These are phyloP conservation scores for Knoxia roxburghii DNA, from an alignment of 257 asterid genomes.

Conservation along the genomic window DNA sequence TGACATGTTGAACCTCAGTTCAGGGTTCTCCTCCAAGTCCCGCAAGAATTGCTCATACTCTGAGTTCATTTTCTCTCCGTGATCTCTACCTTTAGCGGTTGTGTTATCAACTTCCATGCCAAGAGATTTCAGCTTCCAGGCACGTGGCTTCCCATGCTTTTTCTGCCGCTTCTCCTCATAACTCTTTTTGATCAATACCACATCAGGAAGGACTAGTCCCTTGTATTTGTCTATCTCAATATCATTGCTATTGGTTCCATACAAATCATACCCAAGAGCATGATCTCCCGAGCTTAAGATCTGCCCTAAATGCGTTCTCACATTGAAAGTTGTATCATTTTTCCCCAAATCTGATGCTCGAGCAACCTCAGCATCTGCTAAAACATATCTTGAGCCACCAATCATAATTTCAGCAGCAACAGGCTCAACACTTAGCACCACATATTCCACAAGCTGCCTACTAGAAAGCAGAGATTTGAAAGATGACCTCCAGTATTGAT, in stretches of 20 bases:
- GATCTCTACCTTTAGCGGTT: conserved; percentile 25
- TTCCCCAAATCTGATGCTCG: conserved; percentile 32
- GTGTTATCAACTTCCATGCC: conserved; percentile 30
- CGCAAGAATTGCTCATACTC: conserved; percentile 33
- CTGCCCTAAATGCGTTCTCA: conserved; percentile 26
- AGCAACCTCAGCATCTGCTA: conserved; percentile 33
- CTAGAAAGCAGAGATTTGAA: conserved; percentile 27
- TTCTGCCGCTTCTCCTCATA: conserved; percentile 27
- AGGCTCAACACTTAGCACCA: conserved; percentile 23
- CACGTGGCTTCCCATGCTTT: conserved; percentile 27
- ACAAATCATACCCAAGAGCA: conserved; percentile 30
- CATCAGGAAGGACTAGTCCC: conserved; percentile 20
- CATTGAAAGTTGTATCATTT: conserved; percentile 19
- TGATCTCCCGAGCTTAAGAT: conserved; percentile 26
- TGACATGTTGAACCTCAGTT: conserved; percentile 26
- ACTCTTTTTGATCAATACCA: conserved; percentile 28
- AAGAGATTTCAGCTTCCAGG: conserved; percentile 33
- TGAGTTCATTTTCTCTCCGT: conserved; percentile 23
- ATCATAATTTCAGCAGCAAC: conserved; percentile 20
- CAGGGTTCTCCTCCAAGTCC: conserved; percentile 41
- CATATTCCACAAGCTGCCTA: conserved; percentile 29
- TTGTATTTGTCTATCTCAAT: conserved; percentile 22
- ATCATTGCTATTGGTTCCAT: conserved; percentile 23
- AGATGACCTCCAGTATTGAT: conserved; percentile 28
- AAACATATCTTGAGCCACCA: conserved; percentile 25